Base-by-base conservation (phyloP, 495 filamentous ascomycete genomes). In the Choiromyces venosus region DNA sequence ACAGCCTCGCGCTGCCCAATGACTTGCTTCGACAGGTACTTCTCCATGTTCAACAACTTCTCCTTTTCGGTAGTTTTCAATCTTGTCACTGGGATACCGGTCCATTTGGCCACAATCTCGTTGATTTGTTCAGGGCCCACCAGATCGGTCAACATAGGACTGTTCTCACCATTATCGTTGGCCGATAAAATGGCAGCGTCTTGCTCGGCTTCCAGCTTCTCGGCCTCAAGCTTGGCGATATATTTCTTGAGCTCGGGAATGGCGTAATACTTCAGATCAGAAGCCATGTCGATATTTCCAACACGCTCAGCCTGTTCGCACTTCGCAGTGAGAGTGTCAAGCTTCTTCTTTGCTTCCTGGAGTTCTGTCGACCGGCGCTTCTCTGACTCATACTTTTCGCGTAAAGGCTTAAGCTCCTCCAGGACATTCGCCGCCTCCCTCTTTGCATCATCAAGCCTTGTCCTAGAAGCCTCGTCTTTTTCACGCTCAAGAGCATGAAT, bases 81-180 rank as follows among this genome's bases (percentile, higher is more conserved):
- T 65, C 94, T 87, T 4, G 92, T 97, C 67, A 99, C 92, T 5
- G 95, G 95, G 77, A 99, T 99, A 75, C 95, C 95, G 14, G 96
- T 98, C 93, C 93, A 97, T 36, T 92, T 88, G 44, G 90, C 91
- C 40, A 99, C 95, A 70, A 98, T 98, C 81, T 99, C 95, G 83
- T 99, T 98, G 87, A 99, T 99, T 81, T 99, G 94, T 70, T 99
- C 95, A 5, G 95, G 93, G 18, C 96, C 96, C 70, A 99, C 95
- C 9, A 95, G 86, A 82, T 99, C 95, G 14, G 94, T 93, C 56
- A 97, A 86, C 78, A 98, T 87, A 25, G 87, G 82, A 69, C 88
- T 87, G 35, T 69, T 74, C n/a, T 87, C 84, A 69, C 86, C 87
- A 65, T 88, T 90, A 6, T 83, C 82, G 69, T 87, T 88, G 19